phyloP scores from a whole-genome alignment of 1,284 basidiomycete genomes.

The Bondarzewia mesenterica region DNA sequence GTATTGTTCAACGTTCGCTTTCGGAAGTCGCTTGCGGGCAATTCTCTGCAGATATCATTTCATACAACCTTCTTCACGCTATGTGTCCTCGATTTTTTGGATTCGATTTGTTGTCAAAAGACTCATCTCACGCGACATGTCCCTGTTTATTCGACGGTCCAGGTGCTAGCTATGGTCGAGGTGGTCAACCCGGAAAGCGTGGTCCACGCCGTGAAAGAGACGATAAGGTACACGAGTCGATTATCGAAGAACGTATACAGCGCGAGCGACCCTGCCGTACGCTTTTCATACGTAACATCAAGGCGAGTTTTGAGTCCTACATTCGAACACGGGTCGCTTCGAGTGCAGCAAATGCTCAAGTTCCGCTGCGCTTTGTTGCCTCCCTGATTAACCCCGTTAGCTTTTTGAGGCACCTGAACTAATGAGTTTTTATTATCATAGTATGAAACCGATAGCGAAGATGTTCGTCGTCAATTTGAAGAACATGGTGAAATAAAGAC shows the following conservation, averaged over 20 bases:
- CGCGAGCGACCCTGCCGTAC: slow-evolving; percentile 92
- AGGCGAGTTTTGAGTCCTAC: slow-evolving; percentile 53
- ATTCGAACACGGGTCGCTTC: slow-evolving; percentile 4
- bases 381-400: too few species aligned
- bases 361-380: too few species aligned
- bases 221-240: slow-evolving; percentile 77
- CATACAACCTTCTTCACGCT: slow-evolving; percentile 31
- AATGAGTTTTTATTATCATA: slow-evolving; percentile 25
- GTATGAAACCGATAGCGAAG: slow-evolving; percentile 86
- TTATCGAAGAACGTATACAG: slow-evolving; percentile 85
- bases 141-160: slow-evolving; percentile 43
- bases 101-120: slow-evolving; percentile 25
- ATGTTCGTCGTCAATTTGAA: slow-evolving; percentile 82
- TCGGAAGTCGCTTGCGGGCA: background rate
- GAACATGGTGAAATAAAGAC: slow-evolving; percentile 93
- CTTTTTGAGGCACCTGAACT: background rate
- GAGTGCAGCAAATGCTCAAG: slow-evolving; percentile 2
- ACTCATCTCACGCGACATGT: slow-evolving; percentile 45
- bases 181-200: slow-evolving; percentile 38
- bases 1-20: background rate
- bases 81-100: slow-evolving; percentile 24
- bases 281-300: slow-evolving; percentile 94
- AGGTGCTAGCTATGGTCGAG: slow-evolving; percentile 42
- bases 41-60: slow-evolving; percentile 13
- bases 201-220: slow-evolving; percentile 58